Evolutionary conservation across 2,329 filamentous ascomycete species (phyloP), one percentile per base, ranked within the genome.

Genomic region (Xylariales sp.): DNA sequence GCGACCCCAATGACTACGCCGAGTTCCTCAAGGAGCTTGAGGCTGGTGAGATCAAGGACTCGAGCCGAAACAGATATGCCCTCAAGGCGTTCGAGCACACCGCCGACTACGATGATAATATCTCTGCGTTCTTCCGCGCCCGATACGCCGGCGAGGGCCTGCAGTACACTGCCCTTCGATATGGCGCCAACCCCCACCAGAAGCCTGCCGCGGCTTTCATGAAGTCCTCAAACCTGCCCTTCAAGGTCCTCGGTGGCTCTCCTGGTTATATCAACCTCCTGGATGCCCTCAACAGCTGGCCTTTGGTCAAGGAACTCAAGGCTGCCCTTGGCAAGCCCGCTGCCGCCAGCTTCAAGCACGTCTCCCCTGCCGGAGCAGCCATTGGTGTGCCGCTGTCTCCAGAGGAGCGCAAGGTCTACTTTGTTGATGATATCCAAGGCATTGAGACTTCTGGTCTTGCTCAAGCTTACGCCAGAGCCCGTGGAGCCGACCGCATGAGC

Each of bases 81-180:
- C 79, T 97, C 55, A 98, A 98, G 77, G 93, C 93, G 13, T 98
- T 98, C 59, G 88, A 95, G 69, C 93, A 97, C 67, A 98, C 93
- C 27, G 89, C 93, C 48, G 89, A 95, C 63, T 98, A 98, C 65
- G 93, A 98, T 62, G 78, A 81, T 29, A 88, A 93, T 52, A 98
- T 98, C 61, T 85, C 91, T 24, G 87, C 87, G 56, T 98, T 95
- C 74, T 98, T 98, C 81, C 85, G 93, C 61, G 91, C 94, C 75
- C 84, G 95, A 69, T 98, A 97, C 60, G 89, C 93, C 41, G 81
- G 82, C 47, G 83, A 89, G 42, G 90, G 90, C 48, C 67, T 80
- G 46, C 88, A 96, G 69, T 82, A 95, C 65, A 60, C 94, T 43
- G 72, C 88, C 42, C 83, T 98, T 47, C 85, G 93, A 54, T 98